These are phyloP conservation scores for Malassezia nana DNA, from an alignment of 1,284 basidiomycete genomes.

Conservation along the genomic window DNA sequence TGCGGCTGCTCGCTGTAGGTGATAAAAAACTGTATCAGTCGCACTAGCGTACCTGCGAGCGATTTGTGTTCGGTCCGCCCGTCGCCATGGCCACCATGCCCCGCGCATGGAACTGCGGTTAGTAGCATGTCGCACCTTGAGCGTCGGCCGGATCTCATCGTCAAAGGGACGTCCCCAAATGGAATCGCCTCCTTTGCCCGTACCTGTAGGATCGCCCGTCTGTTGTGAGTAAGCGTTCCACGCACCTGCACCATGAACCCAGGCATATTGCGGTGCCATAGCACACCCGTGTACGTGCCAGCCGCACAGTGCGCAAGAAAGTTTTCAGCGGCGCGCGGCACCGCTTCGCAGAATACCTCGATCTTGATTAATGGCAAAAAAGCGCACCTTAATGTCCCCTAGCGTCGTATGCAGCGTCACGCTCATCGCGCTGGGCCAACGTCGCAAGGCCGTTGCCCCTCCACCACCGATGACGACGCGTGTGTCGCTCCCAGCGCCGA, in stretches of 20 bases:
- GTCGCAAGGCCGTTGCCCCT: neutral
- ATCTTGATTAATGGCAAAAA: constrained; percentile 55
- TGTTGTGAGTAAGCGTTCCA: constrained; percentile 69
- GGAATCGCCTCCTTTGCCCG: constrained; percentile 81
- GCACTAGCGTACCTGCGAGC: constrained; percentile 17
- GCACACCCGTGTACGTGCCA: constrained; percentile 70
- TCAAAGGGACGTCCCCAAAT: constrained; percentile 92
- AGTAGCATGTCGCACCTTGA: constrained; percentile 9
- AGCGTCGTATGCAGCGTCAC: constrained; percentile 87
- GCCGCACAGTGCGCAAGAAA: constrained; percentile 87
- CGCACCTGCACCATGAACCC: constrained; percentile 89
- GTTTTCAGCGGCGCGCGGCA: constrained; percentile 91
- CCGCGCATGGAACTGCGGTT: constrained; percentile 28
- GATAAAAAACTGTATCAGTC: constrained; percentile 36
- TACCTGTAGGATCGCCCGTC: constrained; percentile 92
- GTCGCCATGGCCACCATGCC: constrained; percentile 47
- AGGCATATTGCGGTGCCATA: constrained; percentile 67
- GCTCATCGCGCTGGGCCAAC: constrained; percentile 55
- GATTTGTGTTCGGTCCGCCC: constrained; percentile 41
- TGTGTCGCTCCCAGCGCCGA: neutral
- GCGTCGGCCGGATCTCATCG: constrained; percentile 65
- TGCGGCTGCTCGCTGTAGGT: constrained; percentile 41
- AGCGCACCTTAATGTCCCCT: constrained; percentile 79
- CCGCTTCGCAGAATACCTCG: constrained; percentile 91
- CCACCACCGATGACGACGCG: neutral